A percentile compares a stretch with the other conserved stretches of the same genome.
These are phyloP conservation scores for Eucalyptus sideroxylon DNA, from an alignment of 345 rosid species.

Conservation along the genomic window DNA sequence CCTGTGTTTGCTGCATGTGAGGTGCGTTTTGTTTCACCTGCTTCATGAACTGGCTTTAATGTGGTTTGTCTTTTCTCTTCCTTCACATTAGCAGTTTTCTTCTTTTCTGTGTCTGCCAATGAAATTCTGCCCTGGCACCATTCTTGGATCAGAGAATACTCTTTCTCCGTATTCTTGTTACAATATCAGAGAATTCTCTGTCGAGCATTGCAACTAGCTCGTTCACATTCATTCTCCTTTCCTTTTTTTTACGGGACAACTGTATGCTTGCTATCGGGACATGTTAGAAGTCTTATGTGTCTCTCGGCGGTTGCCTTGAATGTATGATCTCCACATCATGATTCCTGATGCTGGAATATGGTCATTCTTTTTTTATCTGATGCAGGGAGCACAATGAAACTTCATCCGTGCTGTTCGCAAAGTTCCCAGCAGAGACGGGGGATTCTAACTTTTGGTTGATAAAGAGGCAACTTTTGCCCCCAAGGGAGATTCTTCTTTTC, in stretches of 20 bases:
- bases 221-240: background rate
- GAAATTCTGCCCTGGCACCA: background rate
- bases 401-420: background rate
- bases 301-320: background rate
- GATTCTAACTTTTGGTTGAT: background rate
- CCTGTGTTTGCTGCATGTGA: slow-evolving; percentile 43
- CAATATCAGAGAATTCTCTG: background rate
- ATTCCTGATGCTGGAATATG: background rate
- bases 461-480: background rate
- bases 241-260: background rate
- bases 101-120: background rate
- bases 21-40: slow-evolving; percentile 13
- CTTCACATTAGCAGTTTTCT: background rate
- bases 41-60: background rate
- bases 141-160: background rate
- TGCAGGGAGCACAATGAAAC: background rate
- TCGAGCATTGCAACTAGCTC: background rate
- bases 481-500: background rate
- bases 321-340: background rate
- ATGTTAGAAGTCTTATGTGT: background rate
- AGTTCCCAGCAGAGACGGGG: background rate
- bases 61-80: background rate
- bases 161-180: background rate
- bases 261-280: background rate
- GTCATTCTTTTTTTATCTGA: background rate